Base-by-base conservation (phyloP, 768 basidiomycete genomes). In the Phylloporus sp. region DNA sequence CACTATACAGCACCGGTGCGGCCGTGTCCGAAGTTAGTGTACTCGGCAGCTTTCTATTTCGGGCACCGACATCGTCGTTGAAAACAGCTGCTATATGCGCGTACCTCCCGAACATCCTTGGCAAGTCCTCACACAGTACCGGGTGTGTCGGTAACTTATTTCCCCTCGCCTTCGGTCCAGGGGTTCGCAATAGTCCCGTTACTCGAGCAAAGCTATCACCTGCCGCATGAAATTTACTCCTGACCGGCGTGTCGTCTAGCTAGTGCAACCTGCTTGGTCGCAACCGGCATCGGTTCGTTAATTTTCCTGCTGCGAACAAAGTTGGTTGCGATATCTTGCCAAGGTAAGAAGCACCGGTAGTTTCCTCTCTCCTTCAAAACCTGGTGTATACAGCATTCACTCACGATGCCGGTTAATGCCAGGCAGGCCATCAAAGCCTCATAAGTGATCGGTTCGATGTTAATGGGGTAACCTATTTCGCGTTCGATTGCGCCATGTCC, bases 401-500 rank as follows among this genome's bases (percentile, higher is more conserved):
- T 10, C 17, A 24, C 10, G 23, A 39, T 28, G 32, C 49, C 49
- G 51, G 48, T n/a, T 8, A 21, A 14, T 38, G n/a, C 22, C 3
- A 35, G 26, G 27, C 15, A 44, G 35, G 35, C 23, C 36, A 28
- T 32, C 18, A 10, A 14, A 24, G 9, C 33, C 46, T 53, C 36
- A 53, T 53, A 63, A 57, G 29, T 45, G 36, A 32, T 44, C 21
- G 33, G 32, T 33, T 44, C 21, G 33, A 34, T 33, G 38, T 34
- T 17, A 20, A 28, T 28, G 39, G 23, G 22, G 15, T 4, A 29
- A 28, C 38, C n/a, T 15, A 15, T 33, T 20, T 35, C 17, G 17
- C 29, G 4, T 38, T 24, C 32, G 11, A 37, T 27, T 34, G 33
- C 20, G 39, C 44, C 38, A 74, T 75, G 72, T 62, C 73, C 44